phyloP scores from a whole-genome alignment of 2,329 filamentous ascomycete genomes.

The Colletotrichum horii region DNA sequence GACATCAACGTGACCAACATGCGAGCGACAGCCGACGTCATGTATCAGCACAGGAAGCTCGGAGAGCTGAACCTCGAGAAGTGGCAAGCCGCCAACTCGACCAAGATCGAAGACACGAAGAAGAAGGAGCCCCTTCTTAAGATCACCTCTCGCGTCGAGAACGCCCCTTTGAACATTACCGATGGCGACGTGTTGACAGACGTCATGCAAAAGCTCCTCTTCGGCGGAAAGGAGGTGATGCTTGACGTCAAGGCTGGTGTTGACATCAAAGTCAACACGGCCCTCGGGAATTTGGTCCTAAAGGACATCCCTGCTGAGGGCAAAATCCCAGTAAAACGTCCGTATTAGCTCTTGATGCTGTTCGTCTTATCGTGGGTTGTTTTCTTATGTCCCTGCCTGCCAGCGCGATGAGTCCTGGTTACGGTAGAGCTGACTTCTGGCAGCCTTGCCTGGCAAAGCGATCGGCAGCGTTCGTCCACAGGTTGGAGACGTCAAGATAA shows the following conservation, averaged over 20 bases:
- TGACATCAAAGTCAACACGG: conserved; percentile 82
- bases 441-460: conserved; percentile 64
- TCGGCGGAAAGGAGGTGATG: conserved; percentile 71
- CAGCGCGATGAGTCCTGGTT: background rate
- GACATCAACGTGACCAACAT: conserved; percentile 79
- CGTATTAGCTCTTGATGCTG: conserved; percentile 65
- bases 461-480: conserved; percentile 60
- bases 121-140: conserved; percentile 68
- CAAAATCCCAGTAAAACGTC: conserved; percentile 90
- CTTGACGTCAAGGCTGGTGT: conserved; percentile 81
- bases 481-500: conserved; percentile 73
- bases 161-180: conserved; percentile 84
- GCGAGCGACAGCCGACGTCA: conserved; percentile 79
- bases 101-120: conserved; percentile 62
- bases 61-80: conserved; percentile 79
- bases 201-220: conserved; percentile 80
- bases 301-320: conserved; percentile 87
- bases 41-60: conserved; percentile 78
- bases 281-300: conserved; percentile 80
- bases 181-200: conserved; percentile 80
- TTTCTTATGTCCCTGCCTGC: conserved; percentile 15
- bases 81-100: conserved; percentile 87
- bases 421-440: conserved; percentile 35
- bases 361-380: conserved; percentile 36
- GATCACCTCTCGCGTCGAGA: conserved; percentile 76